These are phyloP conservation scores for Metschnikowia lochheadii DNA, from an alignment of 805 yeast species.

Conservation along the genomic window DNA sequence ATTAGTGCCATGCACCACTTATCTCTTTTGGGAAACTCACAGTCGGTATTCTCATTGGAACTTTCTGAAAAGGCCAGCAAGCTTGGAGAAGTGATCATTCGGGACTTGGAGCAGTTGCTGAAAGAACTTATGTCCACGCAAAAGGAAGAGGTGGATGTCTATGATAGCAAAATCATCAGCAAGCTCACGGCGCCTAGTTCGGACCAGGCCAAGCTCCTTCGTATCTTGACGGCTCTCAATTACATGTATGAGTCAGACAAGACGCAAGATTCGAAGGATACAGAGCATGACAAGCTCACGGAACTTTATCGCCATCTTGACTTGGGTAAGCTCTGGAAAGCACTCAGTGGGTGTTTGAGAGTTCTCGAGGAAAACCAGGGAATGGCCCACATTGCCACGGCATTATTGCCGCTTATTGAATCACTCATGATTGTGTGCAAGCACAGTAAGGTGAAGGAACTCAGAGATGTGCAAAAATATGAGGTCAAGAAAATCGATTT, in stretches of 20 bases:
- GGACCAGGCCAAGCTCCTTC: slow-evolving; percentile 81
- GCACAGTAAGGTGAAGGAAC: slow-evolving; percentile 62
- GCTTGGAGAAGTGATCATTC: slow-evolving; percentile 51
- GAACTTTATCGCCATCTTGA: slow-evolving; percentile 62
- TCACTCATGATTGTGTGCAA: slow-evolving; percentile 95
- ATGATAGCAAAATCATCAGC: slow-evolving; percentile 50
- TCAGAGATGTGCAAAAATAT: slow-evolving; percentile 53
- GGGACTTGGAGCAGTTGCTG: slow-evolving; percentile 50
- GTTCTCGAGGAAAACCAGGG: slow-evolving; percentile 56
- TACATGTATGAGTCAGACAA: slow-evolving; percentile 55
- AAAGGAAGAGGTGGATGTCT: slow-evolving; percentile 25
- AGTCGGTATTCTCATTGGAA: slow-evolving; percentile 61
- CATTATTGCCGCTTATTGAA: slow-evolving; percentile 81
- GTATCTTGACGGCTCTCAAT: slow-evolving; percentile 84
- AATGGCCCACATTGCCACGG: slow-evolving; percentile 59
- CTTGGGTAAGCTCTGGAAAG: slow-evolving; percentile 80
- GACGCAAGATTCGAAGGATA: slow-evolving; percentile 11
- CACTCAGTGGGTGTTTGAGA: slow-evolving; percentile 67
- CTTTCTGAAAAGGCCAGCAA: slow-evolving; percentile 59
- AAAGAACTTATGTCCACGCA: slow-evolving; percentile 33
- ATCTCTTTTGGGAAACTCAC: slow-evolving; percentile 57
- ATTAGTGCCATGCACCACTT: slow-evolving; percentile 77
- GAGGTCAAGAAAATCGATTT: slow-evolving; percentile 65
- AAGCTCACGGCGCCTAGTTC: slow-evolving; percentile 77
- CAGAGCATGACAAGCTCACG: slow-evolving; percentile 48